Base-by-base conservation (phyloP, 2,329 filamentous ascomycete genomes). In the Claviceps maximensis region DNA sequence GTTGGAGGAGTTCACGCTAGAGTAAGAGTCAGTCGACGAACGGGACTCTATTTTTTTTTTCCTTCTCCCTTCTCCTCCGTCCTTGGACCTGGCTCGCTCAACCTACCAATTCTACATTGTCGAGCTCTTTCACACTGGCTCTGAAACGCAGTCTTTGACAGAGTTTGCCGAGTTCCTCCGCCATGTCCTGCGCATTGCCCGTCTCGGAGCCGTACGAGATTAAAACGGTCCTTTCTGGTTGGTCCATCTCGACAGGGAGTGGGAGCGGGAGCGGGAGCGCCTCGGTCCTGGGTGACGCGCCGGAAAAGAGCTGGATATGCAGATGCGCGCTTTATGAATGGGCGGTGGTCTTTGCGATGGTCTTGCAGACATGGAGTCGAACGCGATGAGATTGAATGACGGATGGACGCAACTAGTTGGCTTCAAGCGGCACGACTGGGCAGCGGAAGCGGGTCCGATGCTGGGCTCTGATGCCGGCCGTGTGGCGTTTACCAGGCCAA, bases 151-250 rank as follows among this genome's bases (percentile, higher is more conserved):
- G 71, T 33, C 91, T 79, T 69, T 91, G 83, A 38, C 82, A 78
- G 58, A 87, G 69, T 42, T 83, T 76, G 41, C 84, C 87, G 56
- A 97, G 73, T 65, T 96, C 89, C 62, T 89, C 83, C 21, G 93
- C 91, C 57, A 91, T 80, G 69, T 97, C 91, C 68, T 95, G 87
- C 52, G 89, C 85, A 64, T 93, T 96, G 53, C 93, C 93, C 23
- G 90, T 97, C 72, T 98, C 93, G 41, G 91, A 94, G 53, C 89
- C 93, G 70, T 95, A 98, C 36, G 95, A 77, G 54, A 98, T 76
- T 59, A 95, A 78, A 49, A 78, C 67, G 54, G 69, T 71, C 59
- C 77, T 58, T 36, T 62, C 59, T 15, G 59, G 50, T 50, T 58
- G 58, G 45, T 62, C 59, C 60, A 67, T 69, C 36, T 31, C 49